phyloP scores from a whole-genome alignment of 345 rosid genomes.

The Lepidium africanum region DNA sequence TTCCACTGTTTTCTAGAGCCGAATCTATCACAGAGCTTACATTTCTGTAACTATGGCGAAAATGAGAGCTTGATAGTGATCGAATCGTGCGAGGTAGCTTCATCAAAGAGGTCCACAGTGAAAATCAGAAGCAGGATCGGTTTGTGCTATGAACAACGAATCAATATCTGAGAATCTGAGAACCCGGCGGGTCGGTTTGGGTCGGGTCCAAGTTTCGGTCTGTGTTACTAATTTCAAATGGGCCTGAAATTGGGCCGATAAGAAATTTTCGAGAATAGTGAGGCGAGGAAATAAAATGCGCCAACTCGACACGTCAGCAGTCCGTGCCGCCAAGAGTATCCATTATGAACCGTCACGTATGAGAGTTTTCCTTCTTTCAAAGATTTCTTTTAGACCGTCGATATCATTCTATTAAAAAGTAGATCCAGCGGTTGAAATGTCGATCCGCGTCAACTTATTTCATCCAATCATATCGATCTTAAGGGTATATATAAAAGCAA shows the following conservation, averaged over 20 bases:
- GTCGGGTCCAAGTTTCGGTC: no score
- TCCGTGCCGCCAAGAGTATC: background rate
- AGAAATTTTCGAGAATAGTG: background rate
- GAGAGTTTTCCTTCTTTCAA: background rate
- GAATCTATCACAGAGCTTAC: conserved; percentile 21
- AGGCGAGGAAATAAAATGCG: conserved; percentile 8
- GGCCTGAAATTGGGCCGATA: background rate
- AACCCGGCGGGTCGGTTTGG: background rate
- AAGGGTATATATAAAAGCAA: background rate
- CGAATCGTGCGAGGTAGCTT: conserved; percentile 30
- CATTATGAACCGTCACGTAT: conserved; percentile 3
- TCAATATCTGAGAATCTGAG: background rate
- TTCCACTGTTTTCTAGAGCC: conserved; percentile 16
- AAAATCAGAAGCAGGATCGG: background rate
- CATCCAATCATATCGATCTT: conserved; percentile 3
- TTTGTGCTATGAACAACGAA: conserved; percentile 4
- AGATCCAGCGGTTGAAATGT: background rate
- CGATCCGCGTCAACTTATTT: conserved; percentile 6
- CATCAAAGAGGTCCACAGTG: conserved; percentile 29
- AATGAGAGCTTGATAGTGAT: conserved; percentile 9
- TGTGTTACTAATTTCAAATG: background rate
- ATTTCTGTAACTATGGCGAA: conserved; percentile 11
- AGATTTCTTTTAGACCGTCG: conserved; percentile 12
- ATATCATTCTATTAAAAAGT: background rate
- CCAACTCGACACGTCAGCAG: conserved; percentile 11